Base-by-base conservation (phyloP, 139 green algal genomes). In the Edaphochlamys debaryana region DNA sequence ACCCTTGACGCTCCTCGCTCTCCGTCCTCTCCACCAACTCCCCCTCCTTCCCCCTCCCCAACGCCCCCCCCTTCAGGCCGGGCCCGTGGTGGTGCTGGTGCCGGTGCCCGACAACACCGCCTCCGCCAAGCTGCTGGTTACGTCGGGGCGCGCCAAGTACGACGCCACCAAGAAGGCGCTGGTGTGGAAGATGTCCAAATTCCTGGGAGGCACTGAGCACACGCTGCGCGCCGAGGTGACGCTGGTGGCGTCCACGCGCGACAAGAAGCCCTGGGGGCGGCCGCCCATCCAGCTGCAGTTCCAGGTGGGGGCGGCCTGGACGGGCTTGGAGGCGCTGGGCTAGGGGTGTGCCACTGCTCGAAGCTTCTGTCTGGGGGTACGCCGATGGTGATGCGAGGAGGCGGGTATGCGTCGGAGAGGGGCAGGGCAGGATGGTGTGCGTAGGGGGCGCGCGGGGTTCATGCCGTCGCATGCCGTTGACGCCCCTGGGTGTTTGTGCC, bases 101-200 rank as follows among this genome's bases (percentile, higher is more conserved):
- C 97, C 97, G 8, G 94, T 98, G 84, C 97, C 97, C 0, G 94
- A 97, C 72, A 92, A 98, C 91, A 99, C 97, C 3, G 95, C 95
- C 50, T 94, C 94, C 67, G 94, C 94, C 32, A 94, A 82, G 66
- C 95, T 98, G 76, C 84, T 90, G 82, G 94, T 96, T 27, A 94
- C 92, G 0, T 71, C 69, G 36, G 96, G 96, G 50, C 96, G 96
- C 69, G 95, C 95, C 63, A 98, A 98, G 90, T 99, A 99, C 89
- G 95, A 98, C 81, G 86, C 95, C 42, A 95, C 92, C n/a, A 91
- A 94, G 48, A 91, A 96, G 56, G 90, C 90, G 22, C 90, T 99
- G 38, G 92, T 98, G 60, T 85, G 70, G 64, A 74, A 74, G 68
- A 79, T 82, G 20, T 91, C 94, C 81, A 93, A 93, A 32, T 97